Evolutionary conservation across 202 grass and related monocot genomes (phyloP), one percentile per base, ranked within the genome.

Genomic region (Bolboschoenoplectus hybrid): DNA sequence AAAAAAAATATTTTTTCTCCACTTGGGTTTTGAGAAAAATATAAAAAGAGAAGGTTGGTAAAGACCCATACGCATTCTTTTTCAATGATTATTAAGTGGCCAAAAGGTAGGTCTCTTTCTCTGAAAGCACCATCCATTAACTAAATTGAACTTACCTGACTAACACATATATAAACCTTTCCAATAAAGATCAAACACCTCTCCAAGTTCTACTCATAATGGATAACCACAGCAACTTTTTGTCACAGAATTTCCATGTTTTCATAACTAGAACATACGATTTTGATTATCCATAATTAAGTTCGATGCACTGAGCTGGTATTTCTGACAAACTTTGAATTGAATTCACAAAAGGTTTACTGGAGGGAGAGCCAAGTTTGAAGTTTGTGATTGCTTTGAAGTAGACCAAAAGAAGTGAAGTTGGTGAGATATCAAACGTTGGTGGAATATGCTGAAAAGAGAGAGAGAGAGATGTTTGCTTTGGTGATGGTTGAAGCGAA

Each of bases 71-170:
- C 39, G 65, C 6, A 7, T 52, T 12, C 17, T 69, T 70, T 71
- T 58, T 84, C 36, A 71, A 67, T 41, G 44, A 64, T 74, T 66
- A 67, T 16, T 46, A 46, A 39, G 56, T 57, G 32, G 20, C 53
- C 19, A 36, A 50, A 7, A 41, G 34, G 32, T 36, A 2, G 9
- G 35, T 68, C 5, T 66, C 41, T 84, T 69, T 68, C 16, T 1
- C 35, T 84, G 81, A 84, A 70, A 84, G 81, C 81, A 39, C 50
- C 47, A 39, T 69, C 64, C 81, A 84, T 84, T 84, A 84, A 68
- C 63, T 67, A 55, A 70, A 68, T 67, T 68, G 47, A 41, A 16
- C 0, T 70, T 70, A 39, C 32, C 26, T 56, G 50, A 20, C 46
- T 26, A 26, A 26, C 26, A 26, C 26, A 26, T 26, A 26, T 26